Base-by-base conservation (phyloP, 257 asterid genomes). In the Nicotiana obtusifolia region DNA sequence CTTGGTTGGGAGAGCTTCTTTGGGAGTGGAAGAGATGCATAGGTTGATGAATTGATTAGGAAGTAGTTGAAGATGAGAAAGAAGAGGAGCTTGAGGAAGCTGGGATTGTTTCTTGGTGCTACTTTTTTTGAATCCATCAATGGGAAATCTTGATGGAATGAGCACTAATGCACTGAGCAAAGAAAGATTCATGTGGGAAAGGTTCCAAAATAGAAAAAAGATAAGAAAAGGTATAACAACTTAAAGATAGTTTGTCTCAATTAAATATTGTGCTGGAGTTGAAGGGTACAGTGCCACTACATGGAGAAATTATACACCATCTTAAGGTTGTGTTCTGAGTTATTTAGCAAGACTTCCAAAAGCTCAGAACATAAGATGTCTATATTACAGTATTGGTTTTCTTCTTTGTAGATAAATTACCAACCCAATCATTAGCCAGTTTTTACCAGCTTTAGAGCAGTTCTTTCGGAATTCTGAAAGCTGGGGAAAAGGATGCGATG, bases 1-100 rank as follows among this genome's bases (percentile, higher is more conserved):
- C 77, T 85, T 90, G 15, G 93, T 87, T 66, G 97, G 98, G 16
- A 83, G 89, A 35, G 97, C 91, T 86, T 92, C 91, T 80, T 83
- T 82, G 92, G 97, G 86, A 81, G 84, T 76, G 86, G 53, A 66
- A 85, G n/a, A 5, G 75, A 52, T 84, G 84, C 87, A 10, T 79
- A 78, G 67, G 83, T 60, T 17, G 85, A 10, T 61, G 82, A 47
- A 49, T 52, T 44, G 35, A 90, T 85, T 33, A 86, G 37, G 76
- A 84, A 64, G 81, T 64, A 86, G 87, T 22, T 84, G 90, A 82
- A 88, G 84, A 87, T 65, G 82, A 80, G 35, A 88, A 86, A 17
- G 76, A 78, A 24, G 82, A 90, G 83, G 88, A 65, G 81, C 76
- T 87, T 82, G 87, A 85, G 37, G 37, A 33, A 33, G 68, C 53